Percentiles rank a stretch among this genome's conserved stretches.
phyloP scores from a whole-genome alignment of 345 rosid species.

The Citrus maxima region DNA sequence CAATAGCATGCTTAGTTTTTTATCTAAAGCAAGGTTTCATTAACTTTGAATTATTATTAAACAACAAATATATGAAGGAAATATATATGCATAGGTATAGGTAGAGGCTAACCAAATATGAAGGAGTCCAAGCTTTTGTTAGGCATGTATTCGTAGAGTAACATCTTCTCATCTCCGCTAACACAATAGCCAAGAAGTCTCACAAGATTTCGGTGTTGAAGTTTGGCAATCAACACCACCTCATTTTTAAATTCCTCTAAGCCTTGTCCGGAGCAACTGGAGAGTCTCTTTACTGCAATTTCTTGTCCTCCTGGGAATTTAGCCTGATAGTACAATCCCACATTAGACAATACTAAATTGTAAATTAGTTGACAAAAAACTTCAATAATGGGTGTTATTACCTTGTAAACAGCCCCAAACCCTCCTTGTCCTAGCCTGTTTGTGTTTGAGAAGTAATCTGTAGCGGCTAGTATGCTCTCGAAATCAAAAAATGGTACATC shows the following conservation, averaged over 20 bases:
- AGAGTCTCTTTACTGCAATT: slow-evolving; percentile 63
- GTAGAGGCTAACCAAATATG: slow-evolving; percentile 42
- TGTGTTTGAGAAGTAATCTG: slow-evolving; percentile 50
- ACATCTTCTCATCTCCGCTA: slow-evolving; percentile 47
- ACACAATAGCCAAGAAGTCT: slow-evolving; percentile 64
- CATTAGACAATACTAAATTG: background rate
- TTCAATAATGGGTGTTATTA: background rate
- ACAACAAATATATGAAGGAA: background rate
- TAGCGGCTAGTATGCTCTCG: slow-evolving; percentile 58
- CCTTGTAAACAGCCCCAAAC: slow-evolving; percentile 67
- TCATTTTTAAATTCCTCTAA: slow-evolving; percentile 62
- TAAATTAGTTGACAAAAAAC: background rate
- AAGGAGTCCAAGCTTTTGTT: slow-evolving; percentile 64
- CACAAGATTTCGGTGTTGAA: slow-evolving; percentile 73
- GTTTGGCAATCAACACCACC: slow-evolving; percentile 58
- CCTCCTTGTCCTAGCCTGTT: slow-evolving; percentile 62
- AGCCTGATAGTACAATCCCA: slow-evolving; percentile 29
- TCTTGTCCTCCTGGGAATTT: slow-evolving; percentile 46
- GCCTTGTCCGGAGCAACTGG: slow-evolving; percentile 57
- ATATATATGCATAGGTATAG: background rate
- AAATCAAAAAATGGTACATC: slow-evolving; percentile 55
- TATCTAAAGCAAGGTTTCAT: slow-evolving; percentile 27
- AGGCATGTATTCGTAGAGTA: slow-evolving; percentile 58
- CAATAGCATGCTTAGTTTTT: slow-evolving; percentile 24
- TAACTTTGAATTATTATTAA: background rate